A percentile compares a stretch with the other conserved stretches of the same genome.
Conservation (phyloP, 495 filamentous ascomycete species). For the Trichoderma erinaceum region DNA sequence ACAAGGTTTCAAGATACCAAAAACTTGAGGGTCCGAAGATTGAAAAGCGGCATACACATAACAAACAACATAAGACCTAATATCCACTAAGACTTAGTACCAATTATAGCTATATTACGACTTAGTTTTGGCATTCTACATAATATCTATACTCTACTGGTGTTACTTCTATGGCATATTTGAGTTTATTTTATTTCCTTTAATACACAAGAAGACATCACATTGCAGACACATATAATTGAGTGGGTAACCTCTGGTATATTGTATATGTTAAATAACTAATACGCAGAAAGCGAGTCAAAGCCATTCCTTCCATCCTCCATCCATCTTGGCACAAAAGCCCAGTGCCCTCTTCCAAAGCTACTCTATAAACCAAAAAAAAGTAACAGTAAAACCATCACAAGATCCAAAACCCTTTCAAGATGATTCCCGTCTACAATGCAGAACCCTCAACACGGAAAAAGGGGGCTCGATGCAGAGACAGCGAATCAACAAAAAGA, state of each 20-base stretch:
- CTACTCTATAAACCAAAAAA: conserved; percentile 14
- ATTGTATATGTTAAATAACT: conserved; percentile 38
- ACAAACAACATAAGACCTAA: too few species aligned
- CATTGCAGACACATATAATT: background rate
- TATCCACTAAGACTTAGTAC: too few species aligned
- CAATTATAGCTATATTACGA: too few species aligned
- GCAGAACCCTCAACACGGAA: background rate
- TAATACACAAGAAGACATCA: background rate
- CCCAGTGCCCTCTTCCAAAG: conserved; percentile 3
- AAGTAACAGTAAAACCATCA: conserved; percentile 9
- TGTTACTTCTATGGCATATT: too few species aligned
- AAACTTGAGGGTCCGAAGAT: too few species aligned
- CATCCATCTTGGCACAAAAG: conserved; percentile 24
- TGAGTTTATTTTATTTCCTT: too few species aligned
- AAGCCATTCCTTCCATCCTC: conserved; percentile 20
- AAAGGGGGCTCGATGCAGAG: conserved; percentile 6
- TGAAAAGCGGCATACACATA: too few species aligned
- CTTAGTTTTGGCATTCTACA: too few species aligned
- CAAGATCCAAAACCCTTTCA: conserved; percentile 18
- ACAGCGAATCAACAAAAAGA: background rate
- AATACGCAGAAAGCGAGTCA: conserved; percentile 54
- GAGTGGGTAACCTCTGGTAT: conserved; percentile 56
- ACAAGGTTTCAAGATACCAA: too few species aligned
- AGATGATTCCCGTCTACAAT: conserved; percentile 21
- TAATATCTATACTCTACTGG: too few species aligned